Conservation (phyloP, 257 asterid genomes). For the Vinca minor region DNA sequence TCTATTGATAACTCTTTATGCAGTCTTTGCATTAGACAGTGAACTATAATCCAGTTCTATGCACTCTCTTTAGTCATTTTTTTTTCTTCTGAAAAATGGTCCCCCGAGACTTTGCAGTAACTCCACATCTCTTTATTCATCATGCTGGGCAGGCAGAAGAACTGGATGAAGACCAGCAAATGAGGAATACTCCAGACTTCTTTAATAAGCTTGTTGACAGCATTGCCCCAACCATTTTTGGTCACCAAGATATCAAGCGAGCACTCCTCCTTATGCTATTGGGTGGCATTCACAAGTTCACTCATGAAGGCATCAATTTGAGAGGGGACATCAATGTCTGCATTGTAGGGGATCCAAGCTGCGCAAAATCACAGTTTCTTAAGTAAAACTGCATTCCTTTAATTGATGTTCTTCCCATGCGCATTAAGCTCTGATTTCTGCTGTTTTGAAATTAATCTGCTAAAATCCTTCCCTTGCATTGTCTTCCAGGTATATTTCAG, state of each 20-base stretch:
- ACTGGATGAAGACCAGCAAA: slow-evolving; percentile 49
- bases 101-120: neutral
- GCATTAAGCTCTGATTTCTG: slow-evolving; percentile 2
- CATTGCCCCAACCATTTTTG: slow-evolving; percentile 83
- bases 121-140: slow-evolving; percentile 12
- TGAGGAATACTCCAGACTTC: slow-evolving; percentile 81
- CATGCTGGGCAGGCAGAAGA: slow-evolving; percentile 57
- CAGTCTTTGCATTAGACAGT: neutral
- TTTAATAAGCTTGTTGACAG: slow-evolving; percentile 93
- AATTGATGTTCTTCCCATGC: slow-evolving; percentile 8
- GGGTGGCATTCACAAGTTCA: slow-evolving; percentile 91
- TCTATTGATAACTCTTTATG: slow-evolving; percentile 6
- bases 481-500: slow-evolving; percentile 61
- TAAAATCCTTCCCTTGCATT: slow-evolving; percentile 12
- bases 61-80: neutral
- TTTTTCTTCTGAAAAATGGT: neutral
- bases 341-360: slow-evolving; percentile 98
- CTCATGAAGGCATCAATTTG: slow-evolving; percentile 95
- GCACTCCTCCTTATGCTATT: slow-evolving; percentile 94
- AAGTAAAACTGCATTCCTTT: slow-evolving; percentile 36
- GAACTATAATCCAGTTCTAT: neutral
- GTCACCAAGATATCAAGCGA: slow-evolving; percentile 94
- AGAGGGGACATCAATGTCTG: slow-evolving; percentile 98
- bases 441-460: neutral
- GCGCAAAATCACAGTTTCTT: slow-evolving; percentile 94